These are phyloP conservation scores for Fusarium anguioides DNA, from an alignment of 2,329 filamentous ascomycete species.

Conservation along the genomic window DNA sequence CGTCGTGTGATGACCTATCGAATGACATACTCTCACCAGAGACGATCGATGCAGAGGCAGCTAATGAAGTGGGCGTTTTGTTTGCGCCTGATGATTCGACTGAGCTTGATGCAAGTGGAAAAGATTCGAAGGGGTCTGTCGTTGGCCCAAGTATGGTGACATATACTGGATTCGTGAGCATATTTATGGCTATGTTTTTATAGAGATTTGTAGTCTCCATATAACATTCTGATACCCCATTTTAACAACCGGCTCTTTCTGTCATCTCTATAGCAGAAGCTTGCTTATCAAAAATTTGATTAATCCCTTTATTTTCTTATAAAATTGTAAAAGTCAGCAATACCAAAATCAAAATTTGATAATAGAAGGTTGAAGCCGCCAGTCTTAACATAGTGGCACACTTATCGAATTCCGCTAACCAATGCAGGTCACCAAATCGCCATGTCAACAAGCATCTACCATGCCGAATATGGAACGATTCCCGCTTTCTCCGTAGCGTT, in stretches of 20 bases:
- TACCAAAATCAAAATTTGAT: neutral
- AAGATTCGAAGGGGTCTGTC: conserved; percentile 17
- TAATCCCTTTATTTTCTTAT: neutral
- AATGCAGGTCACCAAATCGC: conserved; percentile 44
- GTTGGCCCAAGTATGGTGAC: neutral
- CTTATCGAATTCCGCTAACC: conserved; percentile 37
- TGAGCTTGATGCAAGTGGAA: conserved; percentile 49
- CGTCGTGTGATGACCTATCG: conserved; percentile 61
- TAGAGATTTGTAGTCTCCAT: neutral
- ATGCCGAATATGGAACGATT: conserved; percentile 15
- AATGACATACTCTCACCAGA: conserved; percentile 63
- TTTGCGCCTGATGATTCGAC: conserved; percentile 65
- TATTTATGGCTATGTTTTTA: conserved; percentile 6
- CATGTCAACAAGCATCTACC: conserved; percentile 24
- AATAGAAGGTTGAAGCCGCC: neutral
- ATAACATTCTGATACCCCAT: neutral
- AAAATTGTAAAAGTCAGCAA: neutral
- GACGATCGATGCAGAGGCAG: conserved; percentile 56
- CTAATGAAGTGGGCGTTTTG: conserved; percentile 59
- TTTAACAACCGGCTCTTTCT: neutral
- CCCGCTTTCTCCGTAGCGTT: conserved; percentile 13
- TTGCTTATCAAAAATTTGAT: neutral
- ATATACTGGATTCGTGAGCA: conserved; percentile 7
- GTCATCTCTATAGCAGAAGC: neutral
- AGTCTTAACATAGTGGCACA: neutral